Evolutionary conservation across 2,329 filamentous ascomycete genomes (phyloP).

Genomic region (Verticillium longisporum): DNA sequence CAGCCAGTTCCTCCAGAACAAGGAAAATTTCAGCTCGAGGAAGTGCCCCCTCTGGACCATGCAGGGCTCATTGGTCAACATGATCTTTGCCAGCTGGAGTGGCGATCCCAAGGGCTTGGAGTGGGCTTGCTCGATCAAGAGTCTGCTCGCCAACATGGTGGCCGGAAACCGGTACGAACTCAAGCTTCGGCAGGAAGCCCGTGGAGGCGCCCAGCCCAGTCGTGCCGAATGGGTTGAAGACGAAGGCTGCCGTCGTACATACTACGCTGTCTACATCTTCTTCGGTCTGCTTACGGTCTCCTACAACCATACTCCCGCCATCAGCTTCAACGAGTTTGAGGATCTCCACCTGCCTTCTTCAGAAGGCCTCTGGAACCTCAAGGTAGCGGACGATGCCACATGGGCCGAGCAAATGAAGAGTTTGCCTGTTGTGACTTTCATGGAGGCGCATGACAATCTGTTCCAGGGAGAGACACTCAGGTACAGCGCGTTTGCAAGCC

Average conservation of each 20-base stretch:
- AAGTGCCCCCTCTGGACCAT: slow-evolving; percentile 98
- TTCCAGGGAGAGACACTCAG: slow-evolving; percentile 87
- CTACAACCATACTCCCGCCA: slow-evolving; percentile 96
- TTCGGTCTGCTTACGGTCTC: slow-evolving; percentile 91
- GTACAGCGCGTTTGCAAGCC: slow-evolving; percentile 94
- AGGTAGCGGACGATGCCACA: slow-evolving; percentile 66
- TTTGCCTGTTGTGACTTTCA: slow-evolving; percentile 75
- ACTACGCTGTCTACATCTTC: slow-evolving; percentile 98
- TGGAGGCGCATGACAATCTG: slow-evolving; percentile 88
- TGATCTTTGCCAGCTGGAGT: slow-evolving; percentile 99
- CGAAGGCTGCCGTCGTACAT: slow-evolving; percentile 91
- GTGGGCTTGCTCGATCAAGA: slow-evolving; percentile 99
- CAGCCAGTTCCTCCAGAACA: slow-evolving; percentile 94
- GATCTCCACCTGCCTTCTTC: slow-evolving; percentile 87
- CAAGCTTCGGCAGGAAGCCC: slow-evolving; percentile 85
- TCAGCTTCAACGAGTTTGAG: slow-evolving; percentile 98
- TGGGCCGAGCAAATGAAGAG: slow-evolving; percentile 75
- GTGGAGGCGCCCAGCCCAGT: slow-evolving; percentile 66
- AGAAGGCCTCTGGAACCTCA: slow-evolving; percentile 89
- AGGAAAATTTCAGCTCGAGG: slow-evolving; percentile 96
- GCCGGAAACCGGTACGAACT: slow-evolving; percentile 94
- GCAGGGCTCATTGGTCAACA: slow-evolving; percentile 94
- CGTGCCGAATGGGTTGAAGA: slow-evolving; percentile 94
- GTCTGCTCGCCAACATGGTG: slow-evolving; percentile 96
- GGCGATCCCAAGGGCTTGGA: slow-evolving; percentile 95